A percentile compares a stretch with the other conserved stretches of the same genome.
Conservation (phyloP, 2,329 filamentous ascomycete species). For the Trichothecium sympodiale region DNA sequence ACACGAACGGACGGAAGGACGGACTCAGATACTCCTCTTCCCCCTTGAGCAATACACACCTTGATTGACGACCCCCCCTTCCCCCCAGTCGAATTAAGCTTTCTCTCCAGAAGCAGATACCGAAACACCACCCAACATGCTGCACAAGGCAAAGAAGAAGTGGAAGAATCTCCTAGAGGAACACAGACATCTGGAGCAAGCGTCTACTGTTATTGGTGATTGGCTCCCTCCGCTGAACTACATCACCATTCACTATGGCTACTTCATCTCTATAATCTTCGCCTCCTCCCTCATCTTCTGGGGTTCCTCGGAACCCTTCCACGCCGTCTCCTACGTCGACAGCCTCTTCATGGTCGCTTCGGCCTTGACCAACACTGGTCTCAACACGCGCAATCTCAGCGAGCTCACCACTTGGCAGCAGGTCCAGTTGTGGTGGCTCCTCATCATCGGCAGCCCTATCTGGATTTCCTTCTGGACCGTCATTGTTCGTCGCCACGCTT, state of each 20-base stretch:
- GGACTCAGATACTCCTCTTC: too few relatives aligned
- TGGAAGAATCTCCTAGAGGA: conserved; percentile 3
- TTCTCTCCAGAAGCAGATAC: neutral
- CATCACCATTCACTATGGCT: conserved; percentile 55
- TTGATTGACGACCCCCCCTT: neutral
- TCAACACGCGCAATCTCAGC: conserved; percentile 57
- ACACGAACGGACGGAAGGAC: too few relatives aligned
- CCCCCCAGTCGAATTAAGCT: neutral
- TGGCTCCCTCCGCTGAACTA: conserved; percentile 41
- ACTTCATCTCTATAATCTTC: conserved; percentile 48
- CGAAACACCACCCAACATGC: neutral
- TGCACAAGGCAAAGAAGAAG: conserved; percentile 1
- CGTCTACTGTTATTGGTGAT: neutral
- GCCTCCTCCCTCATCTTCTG: conserved; percentile 51
- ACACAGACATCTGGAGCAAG: neutral
- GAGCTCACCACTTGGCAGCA: conserved; percentile 59
- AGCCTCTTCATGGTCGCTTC: conserved; percentile 56
- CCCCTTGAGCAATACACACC: too few relatives aligned
- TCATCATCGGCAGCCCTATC: conserved; percentile 56
- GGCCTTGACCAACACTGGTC: conserved; percentile 53
- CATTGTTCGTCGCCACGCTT: conserved; percentile 46
- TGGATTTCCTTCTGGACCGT: conserved; percentile 57
- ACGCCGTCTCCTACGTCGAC: conserved; percentile 48
- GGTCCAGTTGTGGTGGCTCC: conserved; percentile 50
- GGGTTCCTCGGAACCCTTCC: conserved; percentile 37